phyloP scores from a whole-genome alignment of 805 yeast genomes.

The Saturnispora saitoi region DNA sequence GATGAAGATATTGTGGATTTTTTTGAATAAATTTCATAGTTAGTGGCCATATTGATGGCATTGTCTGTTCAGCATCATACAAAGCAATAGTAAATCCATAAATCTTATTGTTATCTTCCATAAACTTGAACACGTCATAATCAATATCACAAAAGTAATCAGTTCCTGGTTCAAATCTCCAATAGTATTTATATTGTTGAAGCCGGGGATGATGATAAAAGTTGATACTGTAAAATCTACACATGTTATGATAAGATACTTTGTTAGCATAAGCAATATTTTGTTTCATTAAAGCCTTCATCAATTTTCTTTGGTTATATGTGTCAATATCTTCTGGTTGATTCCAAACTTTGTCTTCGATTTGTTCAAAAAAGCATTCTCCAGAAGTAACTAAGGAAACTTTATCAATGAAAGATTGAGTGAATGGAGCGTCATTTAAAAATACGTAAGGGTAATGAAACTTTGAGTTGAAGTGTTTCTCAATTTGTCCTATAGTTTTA shows the following conservation, averaged over 20 bases:
- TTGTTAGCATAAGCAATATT: slow-evolving; percentile 52
- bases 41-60: slow-evolving; percentile 58
- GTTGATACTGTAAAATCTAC: slow-evolving; percentile 62
- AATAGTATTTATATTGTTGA: slow-evolving; percentile 56
- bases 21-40: slow-evolving; percentile 50
- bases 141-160: slow-evolving; percentile 58
- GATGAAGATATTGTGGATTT: slow-evolving; percentile 49
- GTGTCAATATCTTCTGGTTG: slow-evolving; percentile 38
- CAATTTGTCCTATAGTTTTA: slow-evolving; percentile 51
- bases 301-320: slow-evolving; percentile 27
- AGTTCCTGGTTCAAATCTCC: slow-evolving; percentile 77
- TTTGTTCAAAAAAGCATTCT: slow-evolving; percentile 40
- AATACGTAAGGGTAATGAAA: slow-evolving; percentile 78
- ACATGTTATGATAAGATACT: slow-evolving; percentile 73
- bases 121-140: slow-evolving; percentile 70
- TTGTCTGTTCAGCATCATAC: slow-evolving; percentile 61
- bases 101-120: slow-evolving; percentile 55
- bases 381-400: slow-evolving; percentile 36
- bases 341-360: slow-evolving; percentile 40
- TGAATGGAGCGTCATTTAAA: slow-evolving; percentile 61
- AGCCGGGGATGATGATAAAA: slow-evolving; percentile 59
- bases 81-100: slow-evolving; percentile 68
- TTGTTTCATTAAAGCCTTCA: slow-evolving; percentile 28
- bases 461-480: slow-evolving; percentile 54
- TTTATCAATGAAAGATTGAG: slow-evolving; percentile 42